A percentile compares a stretch with the other conserved stretches of the same genome.
phyloP scores from a whole-genome alignment of 208 protist genomes.

The Histomonas meleagridis region DNA sequence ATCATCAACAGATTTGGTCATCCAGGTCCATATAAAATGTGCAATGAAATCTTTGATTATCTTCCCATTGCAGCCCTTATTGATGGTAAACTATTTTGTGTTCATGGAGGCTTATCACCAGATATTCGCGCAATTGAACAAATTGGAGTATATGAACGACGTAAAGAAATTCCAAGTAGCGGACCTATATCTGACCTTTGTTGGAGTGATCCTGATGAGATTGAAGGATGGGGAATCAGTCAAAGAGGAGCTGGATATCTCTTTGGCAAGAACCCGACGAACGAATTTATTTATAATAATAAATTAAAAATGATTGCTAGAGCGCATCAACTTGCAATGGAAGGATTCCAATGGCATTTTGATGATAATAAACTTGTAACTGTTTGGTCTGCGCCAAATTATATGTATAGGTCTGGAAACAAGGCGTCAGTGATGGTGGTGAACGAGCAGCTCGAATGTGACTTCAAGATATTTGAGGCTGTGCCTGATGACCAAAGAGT shows the following conservation, averaged over 20 bases:
- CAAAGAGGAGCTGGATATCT: conserved; percentile 61
- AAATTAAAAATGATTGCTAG: conserved; percentile 60
- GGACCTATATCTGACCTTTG: conserved; percentile 94
- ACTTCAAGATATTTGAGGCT: conserved; percentile 81
- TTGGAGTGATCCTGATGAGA: conserved; percentile 85
- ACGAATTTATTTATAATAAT: conserved; percentile 61
- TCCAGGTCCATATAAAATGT: conserved; percentile 91
- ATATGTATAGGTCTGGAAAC: conserved; percentile 44
- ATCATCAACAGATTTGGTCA: conserved; percentile 52
- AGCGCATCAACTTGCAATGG: conserved; percentile 67
- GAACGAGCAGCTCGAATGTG: conserved; percentile 77
- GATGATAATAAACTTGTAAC: conserved; percentile 51
- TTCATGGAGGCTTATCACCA: conserved; percentile 68
- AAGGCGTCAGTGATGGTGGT: conserved; percentile 59
- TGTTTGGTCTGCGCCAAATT: conserved; percentile 53
- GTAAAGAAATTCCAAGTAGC: conserved; percentile 91
- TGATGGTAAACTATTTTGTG: conserved; percentile 80
- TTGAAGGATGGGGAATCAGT: conserved; percentile 9
- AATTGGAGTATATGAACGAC: conserved; percentile 77
- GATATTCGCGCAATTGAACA: conserved; percentile 74
- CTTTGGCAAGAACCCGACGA: conserved; percentile 58
- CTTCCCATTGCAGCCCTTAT: conserved; percentile 86
- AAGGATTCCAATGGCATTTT: conserved; percentile 65
- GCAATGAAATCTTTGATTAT: conserved; percentile 98
- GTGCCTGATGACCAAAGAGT: conserved; percentile 85